These are phyloP conservation scores for Boletus fagicola DNA, from an alignment of 768 basidiomycete species.

Conservation along the genomic window DNA sequence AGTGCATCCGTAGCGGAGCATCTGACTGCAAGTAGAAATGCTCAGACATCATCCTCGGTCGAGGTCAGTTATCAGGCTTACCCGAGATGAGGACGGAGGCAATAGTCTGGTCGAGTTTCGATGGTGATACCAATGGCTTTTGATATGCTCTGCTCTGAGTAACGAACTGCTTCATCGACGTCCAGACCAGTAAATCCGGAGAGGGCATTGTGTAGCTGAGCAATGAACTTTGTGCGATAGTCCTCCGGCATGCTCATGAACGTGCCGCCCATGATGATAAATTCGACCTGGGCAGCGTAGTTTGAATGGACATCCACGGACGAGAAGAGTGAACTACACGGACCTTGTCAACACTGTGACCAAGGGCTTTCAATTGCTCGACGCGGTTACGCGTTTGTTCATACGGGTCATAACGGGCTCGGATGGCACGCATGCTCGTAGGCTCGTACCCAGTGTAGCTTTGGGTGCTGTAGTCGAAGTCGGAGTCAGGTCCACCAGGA, in stretches of 20 bases:
- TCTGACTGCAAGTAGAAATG: slow-evolving; percentile 61
- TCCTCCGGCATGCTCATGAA: slow-evolving; percentile 99
- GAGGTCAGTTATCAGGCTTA: slow-evolving; percentile 25
- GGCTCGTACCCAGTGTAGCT: slow-evolving; percentile 95
- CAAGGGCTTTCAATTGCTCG: slow-evolving; percentile 93
- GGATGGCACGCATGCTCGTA: slow-evolving; percentile 98
- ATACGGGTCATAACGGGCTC: slow-evolving; percentile 95
- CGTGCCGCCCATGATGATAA: slow-evolving; percentile 97
- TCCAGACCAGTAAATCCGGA: slow-evolving; percentile 92
- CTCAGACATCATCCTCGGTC: neutral
- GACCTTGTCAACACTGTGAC: slow-evolving; percentile 97
- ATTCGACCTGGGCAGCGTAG: slow-evolving; percentile 59
- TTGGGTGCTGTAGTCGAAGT: slow-evolving; percentile 99
- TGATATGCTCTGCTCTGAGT: slow-evolving; percentile 95
- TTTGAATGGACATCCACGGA: neutral
- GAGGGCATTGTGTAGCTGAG: slow-evolving; percentile 94
- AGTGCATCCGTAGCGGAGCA: slow-evolving; percentile 99
- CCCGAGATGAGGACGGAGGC: slow-evolving; percentile 94
- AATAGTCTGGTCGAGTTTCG: slow-evolving; percentile 98
- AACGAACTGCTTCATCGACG: slow-evolving; percentile 95
- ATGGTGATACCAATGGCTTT: slow-evolving; percentile 99
- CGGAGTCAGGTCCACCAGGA: slow-evolving; percentile 97
- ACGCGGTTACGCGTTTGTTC: slow-evolving; percentile 95
- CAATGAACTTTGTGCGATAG: slow-evolving; percentile 89
- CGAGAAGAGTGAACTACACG: neutral